phyloP scores from a whole-genome alignment of 2,329 filamentous ascomycete species.

The Beauveria asiatica region DNA sequence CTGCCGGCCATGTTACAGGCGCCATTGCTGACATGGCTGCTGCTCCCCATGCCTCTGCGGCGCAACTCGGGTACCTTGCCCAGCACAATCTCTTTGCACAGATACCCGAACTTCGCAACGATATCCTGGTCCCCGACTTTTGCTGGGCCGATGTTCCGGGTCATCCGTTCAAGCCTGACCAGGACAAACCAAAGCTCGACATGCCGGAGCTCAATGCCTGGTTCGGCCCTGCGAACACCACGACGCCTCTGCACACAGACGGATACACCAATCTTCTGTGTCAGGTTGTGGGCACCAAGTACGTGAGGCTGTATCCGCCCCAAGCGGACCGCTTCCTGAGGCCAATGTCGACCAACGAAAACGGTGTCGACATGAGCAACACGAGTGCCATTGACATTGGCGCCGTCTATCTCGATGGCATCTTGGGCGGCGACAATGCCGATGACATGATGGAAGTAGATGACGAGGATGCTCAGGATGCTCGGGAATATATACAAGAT shows the following conservation, averaged over 20 bases:
- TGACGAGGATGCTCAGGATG: constrained; percentile 15
- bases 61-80: constrained; percentile 66
- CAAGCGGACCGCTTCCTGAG: constrained; percentile 48
- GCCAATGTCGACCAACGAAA: constrained; percentile 49
- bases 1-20: background rate
- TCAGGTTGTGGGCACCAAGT: constrained; percentile 86
- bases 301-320: constrained; percentile 80
- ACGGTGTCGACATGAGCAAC: constrained; percentile 84
- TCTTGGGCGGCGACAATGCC: constrained; percentile 40
- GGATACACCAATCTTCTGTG: constrained; percentile 88
- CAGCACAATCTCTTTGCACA: constrained; percentile 84
- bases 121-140: constrained; percentile 75
- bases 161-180: constrained; percentile 26
- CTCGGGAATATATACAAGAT: constrained; percentile 20
- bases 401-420: constrained; percentile 38
- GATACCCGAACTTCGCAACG: constrained; percentile 64
- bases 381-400: constrained; percentile 75
- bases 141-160: constrained; percentile 65
- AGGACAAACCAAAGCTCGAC: constrained; percentile 28
- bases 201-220: constrained; percentile 77
- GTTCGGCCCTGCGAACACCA: constrained; percentile 82
- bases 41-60: background rate
- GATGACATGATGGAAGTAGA: constrained; percentile 19
- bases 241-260: constrained; percentile 89
- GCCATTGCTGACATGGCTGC: background rate